Percentiles rank a stretch among this genome's conserved stretches.
Conservation (phyloP, 176 grass and related monocot genomes). For the Musa schizocarpa region DNA sequence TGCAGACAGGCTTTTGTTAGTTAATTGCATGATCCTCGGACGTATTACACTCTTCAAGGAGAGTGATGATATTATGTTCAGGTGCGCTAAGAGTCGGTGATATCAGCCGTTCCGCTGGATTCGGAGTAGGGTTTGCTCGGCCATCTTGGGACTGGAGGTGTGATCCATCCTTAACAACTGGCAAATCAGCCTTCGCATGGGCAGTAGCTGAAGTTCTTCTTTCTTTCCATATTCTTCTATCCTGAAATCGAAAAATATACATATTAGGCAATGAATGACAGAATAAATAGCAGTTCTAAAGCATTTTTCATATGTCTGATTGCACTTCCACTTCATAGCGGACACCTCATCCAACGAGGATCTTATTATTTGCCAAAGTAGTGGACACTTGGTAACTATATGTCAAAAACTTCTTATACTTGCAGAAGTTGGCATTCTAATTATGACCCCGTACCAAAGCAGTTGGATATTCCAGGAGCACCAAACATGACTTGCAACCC, state of each 20-base stretch:
- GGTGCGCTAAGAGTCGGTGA: conserved; percentile 70
- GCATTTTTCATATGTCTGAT: neutral
- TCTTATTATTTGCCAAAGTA: too few relatives aligned
- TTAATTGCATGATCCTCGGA: neutral
- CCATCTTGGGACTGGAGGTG: conserved; percentile 51
- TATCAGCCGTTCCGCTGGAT: conserved; percentile 49
- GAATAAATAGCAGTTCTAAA: neutral
- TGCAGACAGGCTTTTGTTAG: neutral
- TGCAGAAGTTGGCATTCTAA: too few relatives aligned
- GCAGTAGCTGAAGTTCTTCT: conserved; percentile 54
- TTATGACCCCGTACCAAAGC: too few relatives aligned
- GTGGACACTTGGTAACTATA: too few relatives aligned
- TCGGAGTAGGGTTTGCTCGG: conserved; percentile 22
- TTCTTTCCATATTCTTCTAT: conserved; percentile 95
- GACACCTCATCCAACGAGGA: too few relatives aligned
- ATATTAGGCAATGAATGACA: too few relatives aligned
- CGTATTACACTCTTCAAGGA: conserved; percentile 76
- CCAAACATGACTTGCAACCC: too few relatives aligned
- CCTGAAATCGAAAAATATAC: conserved; percentile 29
- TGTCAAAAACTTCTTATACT: too few relatives aligned
- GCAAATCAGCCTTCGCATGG: conserved; percentile 48
- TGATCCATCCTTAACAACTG: conserved; percentile 68
- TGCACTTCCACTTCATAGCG: too few relatives aligned
- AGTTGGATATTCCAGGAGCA: too few relatives aligned
- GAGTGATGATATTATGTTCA: conserved; percentile 57